phyloP scores from a whole-genome alignment of 768 basidiomycete genomes.

The Lactifluus volemus region DNA sequence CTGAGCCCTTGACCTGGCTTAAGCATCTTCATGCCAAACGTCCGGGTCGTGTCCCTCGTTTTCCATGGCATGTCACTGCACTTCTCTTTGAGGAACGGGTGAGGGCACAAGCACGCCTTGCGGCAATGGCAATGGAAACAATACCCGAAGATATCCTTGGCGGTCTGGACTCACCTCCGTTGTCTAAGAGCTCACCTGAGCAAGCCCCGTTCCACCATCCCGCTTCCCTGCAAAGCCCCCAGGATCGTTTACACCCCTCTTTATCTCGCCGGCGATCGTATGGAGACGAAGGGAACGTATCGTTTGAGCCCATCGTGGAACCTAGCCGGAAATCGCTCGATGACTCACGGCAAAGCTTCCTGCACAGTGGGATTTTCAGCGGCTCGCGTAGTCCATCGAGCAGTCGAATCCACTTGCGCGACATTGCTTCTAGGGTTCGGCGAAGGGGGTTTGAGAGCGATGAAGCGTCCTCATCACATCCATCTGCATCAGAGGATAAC shows the following conservation, averaged over 20 bases:
- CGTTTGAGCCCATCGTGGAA: slow-evolving; percentile 50
- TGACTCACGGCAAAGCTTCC: slow-evolving; percentile 26
- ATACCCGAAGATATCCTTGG: slow-evolving; percentile 35
- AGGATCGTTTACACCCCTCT: slow-evolving; percentile 12
- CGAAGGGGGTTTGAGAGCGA: slow-evolving; percentile 34
- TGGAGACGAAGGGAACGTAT: slow-evolving; percentile 38
- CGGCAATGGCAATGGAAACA: slow-evolving; percentile 35
- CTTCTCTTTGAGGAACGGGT: slow-evolving; percentile 60
- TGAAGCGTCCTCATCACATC: slow-evolving; percentile 37
- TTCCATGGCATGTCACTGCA: slow-evolving; percentile 59
- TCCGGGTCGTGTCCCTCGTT: slow-evolving; percentile 28
- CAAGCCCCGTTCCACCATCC: slow-evolving; percentile 18
- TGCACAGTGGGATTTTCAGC: slow-evolving; percentile 31
- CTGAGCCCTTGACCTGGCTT: slow-evolving; percentile 69
- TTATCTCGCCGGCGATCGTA: slow-evolving; percentile 25
- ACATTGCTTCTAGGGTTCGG: slow-evolving; percentile 28
- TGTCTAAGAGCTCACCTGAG: slow-evolving; percentile 7
- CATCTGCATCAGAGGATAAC: slow-evolving; percentile 17
- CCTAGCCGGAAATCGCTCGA: slow-evolving; percentile 40
- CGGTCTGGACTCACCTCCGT: slow-evolving; percentile 10
- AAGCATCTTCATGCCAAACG: slow-evolving; percentile 51
- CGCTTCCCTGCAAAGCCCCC: slow-evolving; percentile 7
- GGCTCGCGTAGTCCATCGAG: slow-evolving; percentile 33
- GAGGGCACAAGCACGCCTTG: slow-evolving; percentile 32
- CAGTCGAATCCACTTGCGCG: slow-evolving; percentile 34